A percentile compares a stretch with the other conserved stretches of the same genome.
Evolutionary conservation across 2,329 filamentous ascomycete species (phyloP).

Genomic region (Xylaria sp.): DNA sequence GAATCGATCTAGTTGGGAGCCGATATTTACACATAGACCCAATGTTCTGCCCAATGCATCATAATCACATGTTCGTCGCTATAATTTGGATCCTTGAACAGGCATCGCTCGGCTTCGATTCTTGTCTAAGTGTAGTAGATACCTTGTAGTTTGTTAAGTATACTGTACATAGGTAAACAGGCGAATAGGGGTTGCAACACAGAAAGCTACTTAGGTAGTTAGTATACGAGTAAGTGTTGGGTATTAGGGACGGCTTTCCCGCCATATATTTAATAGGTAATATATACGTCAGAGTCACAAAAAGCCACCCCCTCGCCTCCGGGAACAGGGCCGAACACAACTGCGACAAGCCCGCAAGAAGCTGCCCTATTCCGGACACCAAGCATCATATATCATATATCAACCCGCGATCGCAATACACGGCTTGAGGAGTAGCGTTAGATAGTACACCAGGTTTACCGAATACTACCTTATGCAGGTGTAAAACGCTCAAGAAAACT

Average conservation of each 20-base stretch:
- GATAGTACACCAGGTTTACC: conserved; percentile 5
- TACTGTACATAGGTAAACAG: too few relatives aligned
- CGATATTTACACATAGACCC: not conserved
- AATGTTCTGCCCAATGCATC: not conserved
- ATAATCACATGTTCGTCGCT: not conserved
- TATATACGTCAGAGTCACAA: too few relatives aligned
- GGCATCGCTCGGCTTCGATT: not conserved
- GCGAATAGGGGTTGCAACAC: too few relatives aligned
- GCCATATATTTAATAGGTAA: too few relatives aligned
- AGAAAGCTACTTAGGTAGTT: not conserved
- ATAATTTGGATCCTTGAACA: not conserved
- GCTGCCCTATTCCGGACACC: not conserved
- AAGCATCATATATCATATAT: not conserved
- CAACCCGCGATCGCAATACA: not conserved
- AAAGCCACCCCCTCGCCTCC: too few relatives aligned
- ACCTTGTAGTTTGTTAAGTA: too few relatives aligned
- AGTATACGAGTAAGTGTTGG: not conserved
- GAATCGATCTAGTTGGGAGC: conserved; percentile 1
- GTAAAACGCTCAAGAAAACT: conserved; percentile 1
- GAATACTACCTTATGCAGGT: conserved; percentile 21
- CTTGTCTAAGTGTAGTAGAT: too few relatives aligned
- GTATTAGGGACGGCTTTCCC: too few relatives aligned
- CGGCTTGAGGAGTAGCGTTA: conserved; percentile 12
- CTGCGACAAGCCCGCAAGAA: not conserved
- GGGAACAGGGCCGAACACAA: not conserved